Percentiles rank a stretch among this genome's conserved stretches.
These are phyloP conservation scores for Heliamphora pulchella DNA, from an alignment of 179 eudicot species.

Conservation along the genomic window DNA sequence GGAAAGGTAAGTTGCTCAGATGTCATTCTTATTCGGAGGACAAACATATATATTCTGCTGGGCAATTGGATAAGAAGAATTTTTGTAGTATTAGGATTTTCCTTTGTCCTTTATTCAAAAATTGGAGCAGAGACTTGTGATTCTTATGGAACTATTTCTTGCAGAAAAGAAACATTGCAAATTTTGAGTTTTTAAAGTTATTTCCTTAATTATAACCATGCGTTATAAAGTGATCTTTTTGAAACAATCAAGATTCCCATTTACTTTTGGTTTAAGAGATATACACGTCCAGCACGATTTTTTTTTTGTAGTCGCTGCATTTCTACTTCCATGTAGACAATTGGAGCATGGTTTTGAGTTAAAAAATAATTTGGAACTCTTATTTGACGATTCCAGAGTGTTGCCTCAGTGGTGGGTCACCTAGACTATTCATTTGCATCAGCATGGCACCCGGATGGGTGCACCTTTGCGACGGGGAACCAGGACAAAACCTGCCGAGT, in stretches of 20 bases:
- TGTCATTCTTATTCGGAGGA: neutral
- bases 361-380: neutral
- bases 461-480: constrained; percentile 73
- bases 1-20: constrained; percentile 47
- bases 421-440: constrained; percentile 77
- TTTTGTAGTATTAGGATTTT: neutral
- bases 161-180: neutral
- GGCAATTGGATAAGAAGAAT: neutral
- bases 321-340: neutral
- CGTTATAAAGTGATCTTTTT: neutral
- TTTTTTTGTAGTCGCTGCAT: neutral
- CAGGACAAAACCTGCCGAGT: constrained; percentile 87
- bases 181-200: neutral
- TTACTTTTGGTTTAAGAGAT: neutral
- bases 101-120: neutral
- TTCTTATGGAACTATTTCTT: neutral
- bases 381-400: constrained; percentile 28
- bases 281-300: neutral
- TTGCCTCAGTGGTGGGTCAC: constrained; percentile 60
- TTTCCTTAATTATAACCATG: neutral
- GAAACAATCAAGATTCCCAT: neutral
- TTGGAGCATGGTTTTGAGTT: neutral
- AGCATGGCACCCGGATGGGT: constrained; percentile 80
- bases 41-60: neutral
- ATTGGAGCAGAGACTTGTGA: neutral